A percentile compares a stretch with the other conserved stretches of the same genome.
These are phyloP conservation scores for Fusarium brevicatenulatum DNA, from an alignment of 2,329 filamentous ascomycete species.

Conservation along the genomic window DNA sequence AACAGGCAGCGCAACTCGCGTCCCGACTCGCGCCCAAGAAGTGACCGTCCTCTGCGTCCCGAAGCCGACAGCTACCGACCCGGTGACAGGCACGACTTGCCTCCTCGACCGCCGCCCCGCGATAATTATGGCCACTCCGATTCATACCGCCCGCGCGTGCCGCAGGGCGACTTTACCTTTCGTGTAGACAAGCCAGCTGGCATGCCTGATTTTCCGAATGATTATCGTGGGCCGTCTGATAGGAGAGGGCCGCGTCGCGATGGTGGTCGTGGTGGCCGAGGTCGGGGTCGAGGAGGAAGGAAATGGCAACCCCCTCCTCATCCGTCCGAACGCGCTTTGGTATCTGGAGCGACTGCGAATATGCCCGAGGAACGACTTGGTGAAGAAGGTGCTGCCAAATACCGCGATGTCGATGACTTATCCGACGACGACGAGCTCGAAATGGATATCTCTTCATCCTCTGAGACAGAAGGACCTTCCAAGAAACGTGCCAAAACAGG, in stretches of 20 bases:
- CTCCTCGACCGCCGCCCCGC: constrained; percentile 25
- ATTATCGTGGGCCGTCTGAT: constrained; percentile 29
- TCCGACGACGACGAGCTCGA: constrained; percentile 72
- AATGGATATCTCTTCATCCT: constrained; percentile 67
- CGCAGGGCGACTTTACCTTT: constrained; percentile 66
- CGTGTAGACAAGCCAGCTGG: constrained; percentile 63
- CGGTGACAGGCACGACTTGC: constrained; percentile 35
- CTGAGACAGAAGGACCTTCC: constrained; percentile 53
- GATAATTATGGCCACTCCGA: constrained; percentile 40
- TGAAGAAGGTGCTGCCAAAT: constrained; percentile 61
- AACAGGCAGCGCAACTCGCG: constrained; percentile 29
- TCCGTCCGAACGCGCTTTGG: constrained; percentile 61
- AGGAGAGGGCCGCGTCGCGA: constrained; percentile 41
- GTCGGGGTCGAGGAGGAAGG: constrained; percentile 43
- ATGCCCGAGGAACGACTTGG: constrained; percentile 59
- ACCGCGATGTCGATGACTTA: constrained; percentile 64
- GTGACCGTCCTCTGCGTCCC: constrained; percentile 30
- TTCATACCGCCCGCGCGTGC: constrained; percentile 48
- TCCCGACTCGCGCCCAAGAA: constrained; percentile 21
- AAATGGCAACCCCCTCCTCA: constrained; percentile 53
- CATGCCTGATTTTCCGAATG: constrained; percentile 50
- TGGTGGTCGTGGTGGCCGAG: constrained; percentile 39
- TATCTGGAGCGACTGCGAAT: constrained; percentile 55
- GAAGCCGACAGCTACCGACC: constrained; percentile 48
- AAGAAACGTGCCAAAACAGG: constrained; percentile 49